phyloP scores from a whole-genome alignment of 495 filamentous ascomycete genomes.

The Aspergillus homomorphus region DNA sequence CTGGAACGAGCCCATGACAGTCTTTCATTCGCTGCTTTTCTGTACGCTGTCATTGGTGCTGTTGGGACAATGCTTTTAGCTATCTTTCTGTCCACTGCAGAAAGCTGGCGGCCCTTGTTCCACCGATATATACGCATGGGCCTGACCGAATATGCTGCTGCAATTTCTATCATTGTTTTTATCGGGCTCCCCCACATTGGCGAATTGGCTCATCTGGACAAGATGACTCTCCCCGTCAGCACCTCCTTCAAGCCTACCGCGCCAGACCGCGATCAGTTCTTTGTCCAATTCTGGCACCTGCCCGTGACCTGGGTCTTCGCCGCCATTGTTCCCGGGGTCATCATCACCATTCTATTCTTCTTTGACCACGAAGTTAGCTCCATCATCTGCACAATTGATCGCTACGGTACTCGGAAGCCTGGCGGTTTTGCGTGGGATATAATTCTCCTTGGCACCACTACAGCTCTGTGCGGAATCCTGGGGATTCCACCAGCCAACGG shows the following conservation, averaged over 20 bases:
- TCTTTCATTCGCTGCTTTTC: conserved; percentile 64
- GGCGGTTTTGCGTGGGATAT: conserved; percentile 72
- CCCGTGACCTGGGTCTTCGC: conserved; percentile 61
- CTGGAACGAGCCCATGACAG: conserved; percentile 57
- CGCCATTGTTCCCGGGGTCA: conserved; percentile 61
- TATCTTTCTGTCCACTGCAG: conserved; percentile 61
- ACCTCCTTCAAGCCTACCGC: conserved; percentile 56
- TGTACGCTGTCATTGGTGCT: conserved; percentile 68
- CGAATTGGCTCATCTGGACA: conserved; percentile 59
- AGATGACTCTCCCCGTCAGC: conserved; percentile 58
- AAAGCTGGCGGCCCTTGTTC: conserved; percentile 63
- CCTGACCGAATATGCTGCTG: conserved; percentile 65
- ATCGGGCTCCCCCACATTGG: conserved; percentile 67
- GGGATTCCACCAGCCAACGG: conserved; percentile 70
- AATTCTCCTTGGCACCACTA: conserved; percentile 63
- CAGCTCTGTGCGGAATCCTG: conserved; percentile 64
- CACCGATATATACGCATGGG: conserved; percentile 65
- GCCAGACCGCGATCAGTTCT: conserved; percentile 56
- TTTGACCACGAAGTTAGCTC: conserved; percentile 74
- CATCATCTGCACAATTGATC: conserved; percentile 69
- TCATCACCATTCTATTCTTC: conserved; percentile 70
- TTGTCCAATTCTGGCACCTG: conserved; percentile 65
- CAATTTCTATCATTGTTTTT: conserved; percentile 67
- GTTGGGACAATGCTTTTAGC: conserved; percentile 67
- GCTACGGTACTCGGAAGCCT: conserved; percentile 64